phyloP scores from a whole-genome alignment of 805 yeast genomes.

The Zygosaccharomyces lentus region DNA sequence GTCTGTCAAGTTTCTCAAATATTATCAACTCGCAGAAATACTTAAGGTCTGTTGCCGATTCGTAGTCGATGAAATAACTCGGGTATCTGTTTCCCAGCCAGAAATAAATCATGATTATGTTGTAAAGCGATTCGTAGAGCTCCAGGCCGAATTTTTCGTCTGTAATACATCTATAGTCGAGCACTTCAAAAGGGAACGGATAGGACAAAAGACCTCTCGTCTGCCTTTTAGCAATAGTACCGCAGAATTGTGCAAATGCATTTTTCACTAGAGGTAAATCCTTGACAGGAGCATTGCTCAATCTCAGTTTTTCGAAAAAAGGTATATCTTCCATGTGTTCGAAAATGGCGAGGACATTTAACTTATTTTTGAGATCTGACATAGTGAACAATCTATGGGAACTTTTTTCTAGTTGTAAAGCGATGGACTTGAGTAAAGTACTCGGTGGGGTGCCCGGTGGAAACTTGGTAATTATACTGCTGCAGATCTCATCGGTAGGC shows the following conservation, averaged over 20 bases:
- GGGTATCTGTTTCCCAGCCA: conserved; percentile 92
- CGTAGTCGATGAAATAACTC: conserved; percentile 67
- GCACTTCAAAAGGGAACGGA: conserved; percentile 29
- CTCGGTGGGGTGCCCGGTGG: conserved; percentile 46
- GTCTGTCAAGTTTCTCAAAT: conserved; percentile 36
- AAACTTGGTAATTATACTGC: conserved; percentile 57
- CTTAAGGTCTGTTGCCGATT: conserved; percentile 67
- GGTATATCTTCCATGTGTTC: conserved; percentile 41
- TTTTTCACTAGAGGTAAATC: conserved; percentile 37
- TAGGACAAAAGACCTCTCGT: conserved; percentile 57
- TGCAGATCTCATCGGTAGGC: conserved; percentile 75
- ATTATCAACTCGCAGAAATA: conserved; percentile 56
- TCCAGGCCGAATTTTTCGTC: conserved; percentile 28
- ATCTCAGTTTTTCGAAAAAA: conserved; percentile 52
- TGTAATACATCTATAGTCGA: conserved; percentile 26
- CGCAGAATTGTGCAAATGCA: conserved; percentile 46
- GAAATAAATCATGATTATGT: conserved; percentile 59
- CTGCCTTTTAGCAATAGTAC: conserved; percentile 50
- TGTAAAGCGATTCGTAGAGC: conserved; percentile 59
- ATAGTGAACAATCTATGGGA: conserved; percentile 25
- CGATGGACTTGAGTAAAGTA: conserved; percentile 47
- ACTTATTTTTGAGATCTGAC: conserved; percentile 32
- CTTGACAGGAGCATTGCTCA: conserved; percentile 62
- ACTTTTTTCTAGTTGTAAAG: conserved; percentile 23
- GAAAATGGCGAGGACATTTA: conserved; percentile 43